Evolutionary conservation across 2,329 filamentous ascomycete genomes (phyloP).

Genomic region (Scedosporium boydii): DNA sequence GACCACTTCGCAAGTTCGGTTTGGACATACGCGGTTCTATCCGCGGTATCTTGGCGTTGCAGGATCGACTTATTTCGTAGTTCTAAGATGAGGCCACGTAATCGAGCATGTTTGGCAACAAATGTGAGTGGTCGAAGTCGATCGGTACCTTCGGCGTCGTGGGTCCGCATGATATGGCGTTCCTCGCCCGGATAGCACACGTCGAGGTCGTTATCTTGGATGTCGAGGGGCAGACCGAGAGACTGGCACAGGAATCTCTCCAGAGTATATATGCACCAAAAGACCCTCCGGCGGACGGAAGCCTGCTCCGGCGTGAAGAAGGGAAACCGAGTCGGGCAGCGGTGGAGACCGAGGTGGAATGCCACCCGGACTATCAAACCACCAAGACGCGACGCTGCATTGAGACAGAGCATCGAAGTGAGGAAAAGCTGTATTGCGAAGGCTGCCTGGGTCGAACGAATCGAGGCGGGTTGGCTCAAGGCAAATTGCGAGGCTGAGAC

Average conservation of each 20-base stretch:
- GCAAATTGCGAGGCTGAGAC: constrained; percentile 37
- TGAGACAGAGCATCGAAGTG: constrained; percentile 44
- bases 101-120: constrained; percentile 35
- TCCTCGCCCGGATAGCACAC: constrained; percentile 45
- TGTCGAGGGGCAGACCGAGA: constrained; percentile 42
- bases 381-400: constrained; percentile 45
- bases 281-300: constrained; percentile 39
- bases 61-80: constrained; percentile 41
- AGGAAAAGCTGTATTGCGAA: constrained; percentile 45
- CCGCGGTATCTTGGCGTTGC: constrained; percentile 30
- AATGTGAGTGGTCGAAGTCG: constrained; percentile 26
- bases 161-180: constrained; percentile 21
- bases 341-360: constrained; percentile 48
- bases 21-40: constrained; percentile 34
- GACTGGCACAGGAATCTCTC: constrained; percentile 48
- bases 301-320: constrained; percentile 37
- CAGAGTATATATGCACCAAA: constrained; percentile 47
- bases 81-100: constrained; percentile 41
- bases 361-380: constrained; percentile 45
- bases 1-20: constrained; percentile 41
- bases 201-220: constrained; percentile 48
- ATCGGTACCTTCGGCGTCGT: constrained; percentile 13
- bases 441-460: constrained; percentile 38
- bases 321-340: constrained; percentile 42
- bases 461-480: constrained; percentile 34